Conservation (phyloP, 2,329 filamentous ascomycete species). For the Colletotrichum salicis region DNA sequence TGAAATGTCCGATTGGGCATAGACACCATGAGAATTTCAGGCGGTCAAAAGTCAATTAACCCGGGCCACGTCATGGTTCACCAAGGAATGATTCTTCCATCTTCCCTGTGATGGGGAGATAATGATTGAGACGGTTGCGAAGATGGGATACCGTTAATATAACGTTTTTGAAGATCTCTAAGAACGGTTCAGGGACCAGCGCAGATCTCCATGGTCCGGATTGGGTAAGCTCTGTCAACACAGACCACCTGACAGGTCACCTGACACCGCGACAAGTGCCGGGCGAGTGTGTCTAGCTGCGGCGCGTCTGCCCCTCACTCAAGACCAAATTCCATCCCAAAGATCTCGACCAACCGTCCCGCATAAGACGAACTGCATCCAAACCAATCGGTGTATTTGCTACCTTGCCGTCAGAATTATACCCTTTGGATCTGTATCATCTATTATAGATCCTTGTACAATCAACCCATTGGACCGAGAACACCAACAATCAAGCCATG, state of each 20-base stretch:
- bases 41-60: constrained; percentile 15
- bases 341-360: neutral
- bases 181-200: neutral
- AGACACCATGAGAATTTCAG: neutral
- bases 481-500: constrained; percentile 61
- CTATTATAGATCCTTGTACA: neutral
- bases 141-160: constrained; percentile 22
- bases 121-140: neutral
- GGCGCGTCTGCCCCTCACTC: constrained; percentile 5
- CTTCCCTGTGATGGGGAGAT: neutral
- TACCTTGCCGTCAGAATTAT: neutral
- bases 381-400: neutral
- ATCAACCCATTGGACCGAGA: neutral
- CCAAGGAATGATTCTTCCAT: neutral
- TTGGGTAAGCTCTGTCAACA: neutral
- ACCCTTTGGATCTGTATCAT: neutral
- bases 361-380: neutral
- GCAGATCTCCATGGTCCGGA: neutral
- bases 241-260: constrained; percentile 11
- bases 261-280: constrained; percentile 31
- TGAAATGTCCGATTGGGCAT: neutral
- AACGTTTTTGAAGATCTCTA: constrained; percentile 26
- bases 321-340: constrained; percentile 1
- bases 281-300: neutral
- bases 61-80: constrained; percentile 9